A percentile compares a stretch with the other conserved stretches of the same genome.
phyloP scores from a whole-genome alignment of 2,329 filamentous ascomycete genomes.

The Fusarium robinianum region DNA sequence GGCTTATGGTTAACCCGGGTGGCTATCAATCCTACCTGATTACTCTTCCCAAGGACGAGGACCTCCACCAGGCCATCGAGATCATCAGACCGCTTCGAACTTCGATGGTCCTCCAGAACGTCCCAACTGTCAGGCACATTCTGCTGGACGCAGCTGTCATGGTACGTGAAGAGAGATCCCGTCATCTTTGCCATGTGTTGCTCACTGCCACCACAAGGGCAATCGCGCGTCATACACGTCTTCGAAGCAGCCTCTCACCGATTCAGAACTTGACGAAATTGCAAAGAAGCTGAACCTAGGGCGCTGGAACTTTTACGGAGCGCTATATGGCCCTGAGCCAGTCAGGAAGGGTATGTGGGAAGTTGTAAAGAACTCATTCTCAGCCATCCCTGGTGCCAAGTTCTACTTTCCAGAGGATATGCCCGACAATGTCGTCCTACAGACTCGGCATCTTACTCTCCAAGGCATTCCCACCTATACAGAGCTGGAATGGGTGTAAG shows the following conservation, averaged over 20 bases:
- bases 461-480: conserved; percentile 25
- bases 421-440: conserved; percentile 21
- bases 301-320: conserved; percentile 32
- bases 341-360: conserved; percentile 24
- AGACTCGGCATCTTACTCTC: conserved; percentile 20
- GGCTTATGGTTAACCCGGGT: conserved; percentile 25
- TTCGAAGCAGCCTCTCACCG: conserved; percentile 10
- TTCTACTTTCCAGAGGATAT: conserved; percentile 31
- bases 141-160: conserved; percentile 28
- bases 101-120: conserved; percentile 30
- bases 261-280: conserved; percentile 20
- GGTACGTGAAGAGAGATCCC: not conserved
- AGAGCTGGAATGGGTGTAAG: conserved; percentile 32
- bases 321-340: conserved; percentile 26
- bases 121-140: conserved; percentile 25
- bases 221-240: conserved; percentile 13
- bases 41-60: conserved; percentile 26
- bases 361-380: conserved; percentile 23
- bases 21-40: conserved; percentile 28
- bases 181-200: too few relatives aligned
- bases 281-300: conserved; percentile 27
- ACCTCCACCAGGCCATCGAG: conserved; percentile 28
- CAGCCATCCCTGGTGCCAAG: conserved; percentile 24
- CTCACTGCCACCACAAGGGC: not conserved
- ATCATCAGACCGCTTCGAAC: conserved; percentile 27